Conservation (phyloP, 1,284 basidiomycete genomes). For the Boletellus deceptivus region DNA sequence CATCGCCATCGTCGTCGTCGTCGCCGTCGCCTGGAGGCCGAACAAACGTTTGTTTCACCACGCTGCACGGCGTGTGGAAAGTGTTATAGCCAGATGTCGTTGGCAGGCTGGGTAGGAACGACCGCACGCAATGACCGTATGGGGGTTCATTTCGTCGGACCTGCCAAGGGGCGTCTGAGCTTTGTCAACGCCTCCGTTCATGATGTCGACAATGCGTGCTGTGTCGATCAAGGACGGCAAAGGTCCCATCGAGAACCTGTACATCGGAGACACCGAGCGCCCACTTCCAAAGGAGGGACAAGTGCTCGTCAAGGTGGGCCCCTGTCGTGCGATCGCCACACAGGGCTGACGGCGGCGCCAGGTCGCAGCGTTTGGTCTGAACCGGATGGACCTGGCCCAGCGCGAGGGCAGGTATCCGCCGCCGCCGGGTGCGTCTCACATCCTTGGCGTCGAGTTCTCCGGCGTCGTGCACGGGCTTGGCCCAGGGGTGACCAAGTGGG, state of each 20-base stretch:
- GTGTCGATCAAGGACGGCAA: conserved; percentile 79
- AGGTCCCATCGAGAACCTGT: conserved; percentile 77
- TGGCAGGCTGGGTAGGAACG: not conserved
- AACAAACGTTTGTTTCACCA: too few species aligned
- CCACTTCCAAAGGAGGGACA: conserved; percentile 57
- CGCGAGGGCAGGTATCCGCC: conserved; percentile 76
- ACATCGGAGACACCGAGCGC: conserved; percentile 71
- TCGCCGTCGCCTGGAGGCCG: too few species aligned
- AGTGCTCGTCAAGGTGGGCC: conserved; percentile 72
- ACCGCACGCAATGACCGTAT: not conserved
- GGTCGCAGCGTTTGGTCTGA: conserved; percentile 83
- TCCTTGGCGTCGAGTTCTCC: conserved; percentile 92
- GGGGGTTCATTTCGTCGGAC: not conserved
- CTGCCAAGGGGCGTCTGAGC: not conserved
- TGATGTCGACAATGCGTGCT: conserved; percentile 65
- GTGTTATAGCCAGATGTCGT: not conserved
- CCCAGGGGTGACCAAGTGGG: conserved; percentile 54
- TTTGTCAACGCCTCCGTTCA: not conserved
- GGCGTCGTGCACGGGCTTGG: conserved; percentile 68
- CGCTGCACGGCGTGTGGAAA: conserved; percentile 1
- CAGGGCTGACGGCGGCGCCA: conserved; percentile 25
- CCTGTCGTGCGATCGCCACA: not conserved
- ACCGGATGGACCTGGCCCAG: conserved; percentile 85
- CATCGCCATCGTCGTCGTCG: too few species aligned
- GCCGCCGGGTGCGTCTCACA: conserved; percentile 73